phyloP scores from a whole-genome alignment of 2,329 filamentous ascomycete species.

The Botryotinia globosa region DNA sequence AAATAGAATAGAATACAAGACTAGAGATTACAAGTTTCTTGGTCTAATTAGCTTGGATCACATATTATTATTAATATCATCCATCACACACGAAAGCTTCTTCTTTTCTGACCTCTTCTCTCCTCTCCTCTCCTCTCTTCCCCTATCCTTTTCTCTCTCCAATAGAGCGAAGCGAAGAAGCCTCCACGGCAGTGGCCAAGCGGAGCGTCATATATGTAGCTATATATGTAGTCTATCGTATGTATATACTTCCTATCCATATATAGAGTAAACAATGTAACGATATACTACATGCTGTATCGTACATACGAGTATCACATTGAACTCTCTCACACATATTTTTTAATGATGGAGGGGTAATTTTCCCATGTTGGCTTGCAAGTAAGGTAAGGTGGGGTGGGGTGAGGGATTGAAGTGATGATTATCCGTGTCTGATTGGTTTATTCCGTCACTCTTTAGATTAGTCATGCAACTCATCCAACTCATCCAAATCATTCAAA shows the following conservation, averaged over 20 bases:
- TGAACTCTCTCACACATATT: background rate
- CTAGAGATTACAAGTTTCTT: too few species aligned
- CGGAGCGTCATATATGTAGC: background rate
- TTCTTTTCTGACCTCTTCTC: background rate
- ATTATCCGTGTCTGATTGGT: background rate
- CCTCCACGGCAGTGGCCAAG: background rate
- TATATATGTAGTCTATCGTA: background rate
- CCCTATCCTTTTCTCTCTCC: background rate
- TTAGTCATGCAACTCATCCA: background rate
- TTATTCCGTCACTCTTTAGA: background rate
- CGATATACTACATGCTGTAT: background rate
- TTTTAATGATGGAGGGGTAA: constrained; percentile 1
- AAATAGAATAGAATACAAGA: background rate
- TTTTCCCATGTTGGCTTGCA: background rate
- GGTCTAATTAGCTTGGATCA: background rate
- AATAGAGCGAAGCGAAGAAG: background rate
- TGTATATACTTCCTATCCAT: background rate
- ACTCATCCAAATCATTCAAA: too few species aligned
- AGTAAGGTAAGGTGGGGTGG: background rate
- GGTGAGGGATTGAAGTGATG: background rate
- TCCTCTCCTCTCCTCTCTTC: background rate
- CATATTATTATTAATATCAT: background rate
- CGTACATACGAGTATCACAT: background rate
- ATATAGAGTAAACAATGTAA: background rate
- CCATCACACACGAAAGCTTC: background rate